Evolutionary conservation across 371 early-diverging fungal genomes (phyloP).

Genomic region (Mortierella sp.): DNA sequence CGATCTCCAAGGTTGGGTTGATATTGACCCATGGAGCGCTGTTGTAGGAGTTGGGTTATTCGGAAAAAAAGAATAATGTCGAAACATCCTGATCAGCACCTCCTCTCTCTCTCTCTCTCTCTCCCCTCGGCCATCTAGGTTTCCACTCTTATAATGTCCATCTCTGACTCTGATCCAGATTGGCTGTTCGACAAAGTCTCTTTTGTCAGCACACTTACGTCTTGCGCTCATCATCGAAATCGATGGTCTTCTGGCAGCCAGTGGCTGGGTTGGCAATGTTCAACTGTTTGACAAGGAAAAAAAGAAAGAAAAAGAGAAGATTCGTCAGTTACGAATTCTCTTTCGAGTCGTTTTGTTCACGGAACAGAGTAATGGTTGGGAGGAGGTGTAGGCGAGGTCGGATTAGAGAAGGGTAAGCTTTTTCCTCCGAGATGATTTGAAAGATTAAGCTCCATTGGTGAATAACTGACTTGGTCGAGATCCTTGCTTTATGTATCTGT

Average conservation of each 20-base stretch:
- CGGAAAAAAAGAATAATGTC: no score
- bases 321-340: constrained; percentile 25
- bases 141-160: background rate
- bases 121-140: no score
- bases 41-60: no score
- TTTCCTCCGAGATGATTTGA: no score
- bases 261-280: constrained; percentile 83
- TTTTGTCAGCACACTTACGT: constrained; percentile 71
- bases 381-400: background rate
- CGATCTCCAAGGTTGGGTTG: no score
- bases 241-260: constrained; percentile 98
- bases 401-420: background rate
- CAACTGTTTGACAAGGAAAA: constrained; percentile 15
- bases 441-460: no score
- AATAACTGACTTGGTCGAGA: no score
- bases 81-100: no score
- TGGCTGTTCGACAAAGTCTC: background rate
- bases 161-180: background rate
- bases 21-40: no score
- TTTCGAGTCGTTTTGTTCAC: no score
- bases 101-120: no score
- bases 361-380: background rate
- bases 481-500: no score
- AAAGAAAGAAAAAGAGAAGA: constrained; percentile 3
- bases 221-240: constrained; percentile 98